phyloP scores from a whole-genome alignment of 345 rosid species.

The Excoecaria cochinchinensis region DNA sequence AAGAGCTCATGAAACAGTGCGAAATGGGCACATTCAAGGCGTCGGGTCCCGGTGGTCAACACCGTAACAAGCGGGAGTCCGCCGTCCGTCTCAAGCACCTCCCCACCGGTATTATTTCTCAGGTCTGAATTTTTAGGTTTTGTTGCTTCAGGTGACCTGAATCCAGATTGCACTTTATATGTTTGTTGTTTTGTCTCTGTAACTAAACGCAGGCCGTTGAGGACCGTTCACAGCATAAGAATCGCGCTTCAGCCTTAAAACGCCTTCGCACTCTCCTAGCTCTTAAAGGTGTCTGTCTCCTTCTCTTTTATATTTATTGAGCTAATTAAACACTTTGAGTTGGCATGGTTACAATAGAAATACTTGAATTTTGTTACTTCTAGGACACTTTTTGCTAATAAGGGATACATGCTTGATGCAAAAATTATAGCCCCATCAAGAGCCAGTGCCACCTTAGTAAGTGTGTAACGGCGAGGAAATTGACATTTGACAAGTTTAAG shows the following conservation, averaged over 20 bases:
- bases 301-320: neutral
- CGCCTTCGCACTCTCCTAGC: slow-evolving; percentile 83
- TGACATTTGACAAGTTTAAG: too few species aligned
- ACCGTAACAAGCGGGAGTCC: slow-evolving; percentile 93
- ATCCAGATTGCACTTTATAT: slow-evolving; percentile 2
- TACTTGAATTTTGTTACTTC: too few species aligned
- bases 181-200: slow-evolving; percentile 21
- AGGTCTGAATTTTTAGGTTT: slow-evolving; percentile 28
- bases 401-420: too few species aligned
- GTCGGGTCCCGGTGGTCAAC: slow-evolving; percentile 96
- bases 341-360: too few species aligned
- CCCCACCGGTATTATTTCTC: slow-evolving; percentile 82
- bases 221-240: slow-evolving; percentile 92
- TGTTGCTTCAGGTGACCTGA: neutral
- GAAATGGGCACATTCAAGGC: slow-evolving; percentile 64
- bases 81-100: slow-evolving; percentile 85
- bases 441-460: too few species aligned
- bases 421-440: too few species aligned
- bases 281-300: slow-evolving; percentile 49
- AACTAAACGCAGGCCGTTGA: slow-evolving; percentile 49
- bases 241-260: slow-evolving; percentile 74
- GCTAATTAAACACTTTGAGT: too few species aligned
- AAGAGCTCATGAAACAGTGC: slow-evolving; percentile 77
- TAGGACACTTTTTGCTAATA: too few species aligned
- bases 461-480: too few species aligned